Conservation (phyloP, 164 flowering plant genomes). For the Aristolochia fimbriata region DNA sequence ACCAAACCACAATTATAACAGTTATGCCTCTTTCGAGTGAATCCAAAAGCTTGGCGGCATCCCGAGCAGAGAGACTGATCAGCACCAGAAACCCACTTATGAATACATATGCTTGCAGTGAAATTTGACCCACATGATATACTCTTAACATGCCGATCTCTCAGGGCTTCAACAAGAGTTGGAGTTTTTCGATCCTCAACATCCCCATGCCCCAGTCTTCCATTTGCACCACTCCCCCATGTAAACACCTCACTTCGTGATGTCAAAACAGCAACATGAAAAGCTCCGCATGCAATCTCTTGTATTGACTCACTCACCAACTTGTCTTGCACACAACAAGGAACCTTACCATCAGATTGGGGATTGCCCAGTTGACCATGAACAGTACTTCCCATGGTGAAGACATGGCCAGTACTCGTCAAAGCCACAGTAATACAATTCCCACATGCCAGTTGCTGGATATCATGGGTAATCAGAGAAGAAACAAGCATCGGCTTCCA, state of each 20-base stretch:
- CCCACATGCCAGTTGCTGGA: constrained; percentile 76
- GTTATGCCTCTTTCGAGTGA: constrained; percentile 45
- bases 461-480: constrained; percentile 52
- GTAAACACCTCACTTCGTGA: constrained; percentile 67
- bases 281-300: constrained; percentile 65
- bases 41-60: constrained; percentile 47
- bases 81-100: constrained; percentile 46
- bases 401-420: constrained; percentile 70
- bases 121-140: constrained; percentile 48
- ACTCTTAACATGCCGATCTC: constrained; percentile 39
- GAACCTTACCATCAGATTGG: constrained; percentile 44
- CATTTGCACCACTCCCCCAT: constrained; percentile 64
- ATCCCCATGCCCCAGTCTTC: constrained; percentile 60
- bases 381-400: constrained; percentile 56
- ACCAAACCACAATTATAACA: constrained; percentile 51
- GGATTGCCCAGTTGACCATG: constrained; percentile 80
- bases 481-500: constrained; percentile 61
- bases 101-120: constrained; percentile 45
- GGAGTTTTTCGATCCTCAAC: constrained; percentile 40
- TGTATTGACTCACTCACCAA: constrained; percentile 67
- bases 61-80: constrained; percentile 51
- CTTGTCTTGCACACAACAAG: constrained; percentile 62
- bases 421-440: constrained; percentile 60
- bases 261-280: constrained; percentile 72
- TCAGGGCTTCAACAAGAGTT: constrained; percentile 41